A percentile compares a stretch with the other conserved stretches of the same genome.
Conservation (phyloP, 2,329 filamentous ascomycete species). For the Alternaria triticina region DNA sequence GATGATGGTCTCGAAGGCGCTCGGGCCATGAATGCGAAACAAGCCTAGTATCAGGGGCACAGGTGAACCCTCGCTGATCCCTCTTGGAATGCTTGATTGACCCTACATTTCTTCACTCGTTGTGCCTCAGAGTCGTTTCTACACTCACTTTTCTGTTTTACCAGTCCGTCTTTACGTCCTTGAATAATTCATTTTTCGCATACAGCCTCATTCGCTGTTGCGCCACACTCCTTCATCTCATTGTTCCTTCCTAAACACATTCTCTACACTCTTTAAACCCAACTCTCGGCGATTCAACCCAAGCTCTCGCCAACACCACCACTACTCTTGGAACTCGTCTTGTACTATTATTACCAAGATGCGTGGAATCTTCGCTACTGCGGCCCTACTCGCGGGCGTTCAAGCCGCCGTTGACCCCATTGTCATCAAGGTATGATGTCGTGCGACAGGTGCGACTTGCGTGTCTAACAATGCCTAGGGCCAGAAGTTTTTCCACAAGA, state of each 20-base stretch:
- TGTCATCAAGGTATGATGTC: conserved; percentile 67
- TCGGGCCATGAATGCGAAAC: conserved; percentile 26
- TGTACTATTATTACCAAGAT: conserved; percentile 52
- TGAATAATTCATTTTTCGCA: conserved; percentile 27
- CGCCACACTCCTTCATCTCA: conserved; percentile 29
- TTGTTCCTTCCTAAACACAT: conserved; percentile 13
- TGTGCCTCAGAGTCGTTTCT: conserved; percentile 44
- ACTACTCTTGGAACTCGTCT: conserved; percentile 34
- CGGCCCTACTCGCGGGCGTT: conserved; percentile 60
- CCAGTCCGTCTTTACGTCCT: conserved; percentile 38
- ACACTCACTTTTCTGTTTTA: conserved; percentile 36
- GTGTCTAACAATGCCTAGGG: conserved; percentile 57
- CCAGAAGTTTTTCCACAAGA: conserved; percentile 88
- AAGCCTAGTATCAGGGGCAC: conserved; percentile 34
- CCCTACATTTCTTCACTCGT: conserved; percentile 39
- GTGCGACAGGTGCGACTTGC: conserved; percentile 2
- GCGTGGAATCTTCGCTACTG: conserved; percentile 59
- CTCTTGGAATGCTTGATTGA: conserved; percentile 33
- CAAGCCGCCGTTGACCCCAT: conserved; percentile 67
- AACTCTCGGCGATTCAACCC: conserved; percentile 31
- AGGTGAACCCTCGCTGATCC: conserved; percentile 26
- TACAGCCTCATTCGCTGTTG: conserved; percentile 30
- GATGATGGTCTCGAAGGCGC: conserved; percentile 1
- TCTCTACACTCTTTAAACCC: conserved; percentile 18
- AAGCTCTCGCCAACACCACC: conserved; percentile 34